Evolutionary conservation across 2,329 filamentous ascomycete genomes (phyloP).

Genomic region (Diaporthe sp.): DNA sequence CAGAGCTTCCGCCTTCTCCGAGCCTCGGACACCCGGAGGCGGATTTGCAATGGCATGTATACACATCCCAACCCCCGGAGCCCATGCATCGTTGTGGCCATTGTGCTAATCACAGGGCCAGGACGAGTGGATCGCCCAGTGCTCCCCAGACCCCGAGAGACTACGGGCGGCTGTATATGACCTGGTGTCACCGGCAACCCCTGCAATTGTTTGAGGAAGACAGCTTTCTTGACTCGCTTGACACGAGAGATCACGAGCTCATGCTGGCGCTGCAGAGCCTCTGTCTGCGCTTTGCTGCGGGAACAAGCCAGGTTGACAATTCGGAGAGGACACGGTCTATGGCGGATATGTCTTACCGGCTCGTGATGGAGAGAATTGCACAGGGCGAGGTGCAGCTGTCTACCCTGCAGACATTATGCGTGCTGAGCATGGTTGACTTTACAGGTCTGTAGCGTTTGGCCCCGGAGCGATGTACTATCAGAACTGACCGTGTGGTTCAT

Average conservation of each 20-base stretch:
- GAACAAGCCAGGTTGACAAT: background rate
- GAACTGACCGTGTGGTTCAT: background rate
- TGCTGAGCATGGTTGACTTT: constrained; percentile 3
- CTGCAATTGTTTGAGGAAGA: background rate
- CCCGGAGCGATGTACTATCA: background rate
- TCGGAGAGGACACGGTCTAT: background rate
- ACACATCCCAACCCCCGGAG: background rate
- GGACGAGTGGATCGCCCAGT: background rate
- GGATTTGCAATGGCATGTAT: background rate
- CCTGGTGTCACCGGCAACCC: background rate
- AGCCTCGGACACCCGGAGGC: background rate
- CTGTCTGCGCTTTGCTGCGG: background rate
- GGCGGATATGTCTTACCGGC: background rate
- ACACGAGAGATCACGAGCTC: background rate
- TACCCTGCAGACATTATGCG: background rate
- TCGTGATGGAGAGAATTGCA: background rate
- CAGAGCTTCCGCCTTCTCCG: background rate
- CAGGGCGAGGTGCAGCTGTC: background rate
- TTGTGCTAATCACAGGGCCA: background rate
- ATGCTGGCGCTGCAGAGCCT: background rate
- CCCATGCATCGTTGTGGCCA: too few species aligned
- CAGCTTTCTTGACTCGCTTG: background rate
- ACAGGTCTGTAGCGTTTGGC: background rate
- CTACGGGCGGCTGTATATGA: background rate
- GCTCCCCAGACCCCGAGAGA: background rate